A percentile compares a stretch with the other conserved stretches of the same genome.
Evolutionary conservation across 1,284 basidiomycete species (phyloP).

Genomic region (Mycosarcoma maydis): DNA sequence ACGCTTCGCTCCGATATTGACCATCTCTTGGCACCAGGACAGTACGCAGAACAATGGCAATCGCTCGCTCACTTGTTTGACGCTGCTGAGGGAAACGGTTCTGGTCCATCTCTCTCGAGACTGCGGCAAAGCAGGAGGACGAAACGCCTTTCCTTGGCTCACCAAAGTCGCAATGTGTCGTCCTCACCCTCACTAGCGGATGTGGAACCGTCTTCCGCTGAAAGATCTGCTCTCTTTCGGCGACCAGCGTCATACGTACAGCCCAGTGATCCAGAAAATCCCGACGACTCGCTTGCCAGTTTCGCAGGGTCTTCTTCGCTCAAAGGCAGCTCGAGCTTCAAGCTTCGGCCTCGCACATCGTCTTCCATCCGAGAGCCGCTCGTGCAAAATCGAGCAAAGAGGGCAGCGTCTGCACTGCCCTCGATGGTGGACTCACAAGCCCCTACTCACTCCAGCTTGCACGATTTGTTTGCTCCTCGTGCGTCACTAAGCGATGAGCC

Average conservation of each 20-base stretch:
- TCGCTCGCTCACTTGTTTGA: slow-evolving; percentile 55
- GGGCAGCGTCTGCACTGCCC: neutral
- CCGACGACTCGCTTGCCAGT: slow-evolving; percentile 36
- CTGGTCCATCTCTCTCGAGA: slow-evolving; percentile 5
- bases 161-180: neutral
- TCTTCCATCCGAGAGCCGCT: too few relatives aligned
- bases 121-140: slow-evolving; percentile 14
- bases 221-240: neutral
- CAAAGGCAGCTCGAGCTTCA: slow-evolving; percentile 37
- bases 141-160: slow-evolving; percentile 22
- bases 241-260: slow-evolving; percentile 6
- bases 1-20: slow-evolving; percentile 34
- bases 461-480: slow-evolving; percentile 10
- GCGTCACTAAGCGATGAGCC: slow-evolving; percentile 50
- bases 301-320: slow-evolving; percentile 23
- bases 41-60: slow-evolving; percentile 56
- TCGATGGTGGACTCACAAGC: neutral
- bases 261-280: slow-evolving; percentile 8
- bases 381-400: too few relatives aligned
- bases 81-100: slow-evolving; percentile 4
- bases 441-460: neutral
- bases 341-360: slow-evolving; percentile 26
- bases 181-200: neutral
- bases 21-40: slow-evolving; percentile 35
- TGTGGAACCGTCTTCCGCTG: neutral